These are phyloP conservation scores for Lactifluus echinatus DNA, from an alignment of 768 basidiomycete genomes.

Conservation along the genomic window DNA sequence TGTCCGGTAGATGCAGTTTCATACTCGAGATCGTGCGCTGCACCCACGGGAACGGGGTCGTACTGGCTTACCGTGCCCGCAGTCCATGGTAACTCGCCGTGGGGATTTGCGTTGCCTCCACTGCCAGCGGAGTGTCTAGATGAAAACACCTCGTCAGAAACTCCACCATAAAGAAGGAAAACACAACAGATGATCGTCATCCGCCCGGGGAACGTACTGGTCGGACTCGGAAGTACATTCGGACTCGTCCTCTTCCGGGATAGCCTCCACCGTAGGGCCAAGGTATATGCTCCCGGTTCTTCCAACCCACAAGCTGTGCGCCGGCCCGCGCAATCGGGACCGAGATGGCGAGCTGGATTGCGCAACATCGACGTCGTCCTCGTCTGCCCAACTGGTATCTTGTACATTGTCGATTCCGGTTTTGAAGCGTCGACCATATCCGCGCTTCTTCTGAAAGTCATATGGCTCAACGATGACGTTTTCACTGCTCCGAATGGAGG, in stretches of 20 bases:
- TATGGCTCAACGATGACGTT: neutral
- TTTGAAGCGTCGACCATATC: conserved; percentile 25
- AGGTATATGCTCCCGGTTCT: conserved; percentile 50
- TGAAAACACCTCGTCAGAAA: conserved; percentile 7
- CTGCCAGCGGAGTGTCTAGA: conserved; percentile 54
- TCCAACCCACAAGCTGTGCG: conserved; percentile 51
- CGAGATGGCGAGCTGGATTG: conserved; percentile 26
- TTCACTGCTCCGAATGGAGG: conserved; percentile 11
- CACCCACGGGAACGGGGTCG: neutral
- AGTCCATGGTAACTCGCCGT: conserved; percentile 21
- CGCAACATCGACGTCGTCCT: neutral
- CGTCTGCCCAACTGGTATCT: neutral
- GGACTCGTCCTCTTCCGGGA: conserved; percentile 30
- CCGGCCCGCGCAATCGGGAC: conserved; percentile 39
- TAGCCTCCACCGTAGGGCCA: conserved; percentile 23
- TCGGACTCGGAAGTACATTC: conserved; percentile 29
- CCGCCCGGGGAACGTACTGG: conserved; percentile 30
- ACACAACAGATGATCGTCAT: conserved; percentile 20
- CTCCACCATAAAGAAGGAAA: neutral
- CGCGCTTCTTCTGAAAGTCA: conserved; percentile 15
- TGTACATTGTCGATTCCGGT: neutral
- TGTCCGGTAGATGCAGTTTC: conserved; percentile 39
- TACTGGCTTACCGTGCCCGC: conserved; percentile 15
- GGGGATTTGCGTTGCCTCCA: conserved; percentile 55
- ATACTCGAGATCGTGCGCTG: conserved; percentile 19